Evolutionary conservation across 2,329 filamentous ascomycete genomes (phyloP).

Genomic region (Aureobasidium sp.): DNA sequence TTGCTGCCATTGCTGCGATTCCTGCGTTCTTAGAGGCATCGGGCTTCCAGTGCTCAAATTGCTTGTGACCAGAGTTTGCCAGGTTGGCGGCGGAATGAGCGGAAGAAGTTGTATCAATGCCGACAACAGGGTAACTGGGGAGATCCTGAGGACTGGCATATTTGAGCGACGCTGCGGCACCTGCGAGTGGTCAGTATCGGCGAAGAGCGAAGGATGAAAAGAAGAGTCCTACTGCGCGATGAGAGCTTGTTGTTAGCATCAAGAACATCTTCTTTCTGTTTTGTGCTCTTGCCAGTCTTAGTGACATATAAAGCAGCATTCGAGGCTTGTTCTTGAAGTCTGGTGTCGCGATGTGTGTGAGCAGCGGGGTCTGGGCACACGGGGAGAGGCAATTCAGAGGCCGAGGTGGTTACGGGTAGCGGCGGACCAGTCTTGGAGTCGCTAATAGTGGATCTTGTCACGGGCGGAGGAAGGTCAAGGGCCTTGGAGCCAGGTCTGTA

Average conservation of each 20-base stretch:
- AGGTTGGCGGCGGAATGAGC: slow-evolving; percentile 68
- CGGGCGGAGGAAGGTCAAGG: not conserved
- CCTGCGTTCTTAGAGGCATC: slow-evolving; percentile 54
- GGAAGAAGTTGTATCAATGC: slow-evolving; percentile 52
- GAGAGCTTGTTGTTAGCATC: slow-evolving; percentile 51
- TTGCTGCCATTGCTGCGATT: slow-evolving; percentile 52
- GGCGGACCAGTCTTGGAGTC: not conserved
- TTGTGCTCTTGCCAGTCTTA: slow-evolving; percentile 29
- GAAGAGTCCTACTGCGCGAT: slow-evolving; percentile 47
- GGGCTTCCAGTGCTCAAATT: slow-evolving; percentile 60
- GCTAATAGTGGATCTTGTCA: not conserved
- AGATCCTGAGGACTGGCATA: slow-evolving; percentile 67
- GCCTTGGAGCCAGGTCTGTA: not conserved
- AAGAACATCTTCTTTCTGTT: slow-evolving; percentile 31
- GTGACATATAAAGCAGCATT: slow-evolving; percentile 54
- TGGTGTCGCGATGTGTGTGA: slow-evolving; percentile 33
- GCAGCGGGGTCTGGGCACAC: slow-evolving; percentile 40
- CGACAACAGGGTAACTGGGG: slow-evolving; percentile 65
- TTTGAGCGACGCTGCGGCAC: slow-evolving; percentile 56
- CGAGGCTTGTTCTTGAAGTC: slow-evolving; percentile 48
- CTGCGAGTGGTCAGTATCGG: slow-evolving; percentile 31
- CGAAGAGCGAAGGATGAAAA: not conserved
- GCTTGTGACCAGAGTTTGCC: slow-evolving; percentile 63
- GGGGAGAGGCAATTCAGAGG: not conserved
- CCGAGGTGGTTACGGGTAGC: not conserved